Percentiles rank a stretch among this genome's conserved stretches.
These are phyloP conservation scores for Oldenlandia corymbosa DNA, from an alignment of 257 asterid genomes.

Conservation along the genomic window DNA sequence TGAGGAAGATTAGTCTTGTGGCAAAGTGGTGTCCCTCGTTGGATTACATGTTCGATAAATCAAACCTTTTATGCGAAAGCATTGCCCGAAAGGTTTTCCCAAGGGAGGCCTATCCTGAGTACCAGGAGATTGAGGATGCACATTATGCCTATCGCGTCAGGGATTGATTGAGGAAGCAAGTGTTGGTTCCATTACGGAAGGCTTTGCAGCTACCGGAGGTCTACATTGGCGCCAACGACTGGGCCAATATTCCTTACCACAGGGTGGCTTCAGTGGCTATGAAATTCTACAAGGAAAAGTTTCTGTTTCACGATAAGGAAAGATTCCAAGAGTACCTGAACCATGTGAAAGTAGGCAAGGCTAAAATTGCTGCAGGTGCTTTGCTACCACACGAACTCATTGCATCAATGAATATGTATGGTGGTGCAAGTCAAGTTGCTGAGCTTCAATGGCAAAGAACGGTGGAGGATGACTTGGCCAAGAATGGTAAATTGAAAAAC, in stretches of 20 bases:
- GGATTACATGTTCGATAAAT: slow-evolving; percentile 19
- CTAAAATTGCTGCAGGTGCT: slow-evolving; percentile 17
- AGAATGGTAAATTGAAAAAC: slow-evolving; percentile 18
- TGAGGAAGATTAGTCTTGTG: slow-evolving; percentile 4
- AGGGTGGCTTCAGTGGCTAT: slow-evolving; percentile 19
- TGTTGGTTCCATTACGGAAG: slow-evolving; percentile 13
- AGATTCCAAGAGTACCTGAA: slow-evolving; percentile 12
- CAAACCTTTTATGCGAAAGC: slow-evolving; percentile 17
- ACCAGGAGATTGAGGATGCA: slow-evolving; percentile 2
- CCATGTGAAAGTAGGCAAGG: slow-evolving; percentile 10
- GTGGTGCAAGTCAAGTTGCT: slow-evolving; percentile 8
- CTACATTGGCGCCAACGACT: slow-evolving; percentile 14
- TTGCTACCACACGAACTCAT: slow-evolving; percentile 17
- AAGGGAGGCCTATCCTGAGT: background rate
- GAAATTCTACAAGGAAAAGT: slow-evolving; percentile 15
- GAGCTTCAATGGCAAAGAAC: slow-evolving; percentile 18
- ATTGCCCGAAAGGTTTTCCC: slow-evolving; percentile 12
- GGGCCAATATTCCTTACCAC: slow-evolving; percentile 10
- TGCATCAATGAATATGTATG: background rate
- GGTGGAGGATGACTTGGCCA: slow-evolving; percentile 15
- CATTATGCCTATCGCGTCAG: slow-evolving; percentile 8
- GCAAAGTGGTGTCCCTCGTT: slow-evolving; percentile 22
- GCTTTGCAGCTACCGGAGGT: slow-evolving; percentile 19
- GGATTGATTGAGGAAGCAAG: slow-evolving; percentile 15
- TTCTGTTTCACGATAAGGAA: slow-evolving; percentile 10